Percentiles rank a stretch among this genome's conserved stretches.
Evolutionary conservation across 208 protist species (phyloP).

Genomic region (Plasmodiophora brassicae): DNA sequence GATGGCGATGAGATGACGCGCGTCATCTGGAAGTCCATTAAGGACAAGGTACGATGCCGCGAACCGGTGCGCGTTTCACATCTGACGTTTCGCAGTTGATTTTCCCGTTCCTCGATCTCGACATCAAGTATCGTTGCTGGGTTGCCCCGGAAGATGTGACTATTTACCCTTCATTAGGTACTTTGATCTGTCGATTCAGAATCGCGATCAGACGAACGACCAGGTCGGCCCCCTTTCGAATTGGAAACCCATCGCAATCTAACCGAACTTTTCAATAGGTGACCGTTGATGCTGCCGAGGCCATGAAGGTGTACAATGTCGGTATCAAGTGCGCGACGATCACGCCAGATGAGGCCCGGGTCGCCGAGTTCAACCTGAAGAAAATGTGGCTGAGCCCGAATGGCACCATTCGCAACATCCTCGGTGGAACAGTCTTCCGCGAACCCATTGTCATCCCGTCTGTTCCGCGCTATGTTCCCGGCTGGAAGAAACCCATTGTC

Average conservation of each 20-base stretch:
- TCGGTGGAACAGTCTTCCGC: slow-evolving; percentile 93
- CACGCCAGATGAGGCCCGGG: slow-evolving; percentile 89
- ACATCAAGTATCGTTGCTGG: slow-evolving; percentile 90
- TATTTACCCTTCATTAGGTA: slow-evolving; percentile 86
- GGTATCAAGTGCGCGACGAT: slow-evolving; percentile 94
- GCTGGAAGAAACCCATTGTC: slow-evolving; percentile 50
- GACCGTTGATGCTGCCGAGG: slow-evolving; percentile 86
- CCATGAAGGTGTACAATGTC: slow-evolving; percentile 83
- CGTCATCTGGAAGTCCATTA: slow-evolving; percentile 91
- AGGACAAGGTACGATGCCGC: slow-evolving; percentile 77
- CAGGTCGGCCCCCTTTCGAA: too few species aligned
- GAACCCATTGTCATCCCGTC: slow-evolving; percentile 88
- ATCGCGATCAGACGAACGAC: slow-evolving; percentile 87
- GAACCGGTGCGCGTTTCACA: too few species aligned
- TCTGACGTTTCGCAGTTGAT: slow-evolving; percentile 77
- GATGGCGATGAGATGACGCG: slow-evolving; percentile 92
- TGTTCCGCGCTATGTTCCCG: slow-evolving; percentile 55
- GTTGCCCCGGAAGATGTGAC: too few species aligned
- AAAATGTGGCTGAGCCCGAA: slow-evolving; percentile 97
- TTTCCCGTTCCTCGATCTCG: slow-evolving; percentile 86
- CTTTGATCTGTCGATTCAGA: slow-evolving; percentile 86
- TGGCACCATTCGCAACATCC: slow-evolving; percentile 95
- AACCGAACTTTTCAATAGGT: too few species aligned
- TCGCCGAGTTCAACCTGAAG: slow-evolving; percentile 87
- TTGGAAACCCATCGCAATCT: too few species aligned